Evolutionary conservation across 345 rosid genomes (phyloP).

Genomic region (Citrus inodora): DNA sequence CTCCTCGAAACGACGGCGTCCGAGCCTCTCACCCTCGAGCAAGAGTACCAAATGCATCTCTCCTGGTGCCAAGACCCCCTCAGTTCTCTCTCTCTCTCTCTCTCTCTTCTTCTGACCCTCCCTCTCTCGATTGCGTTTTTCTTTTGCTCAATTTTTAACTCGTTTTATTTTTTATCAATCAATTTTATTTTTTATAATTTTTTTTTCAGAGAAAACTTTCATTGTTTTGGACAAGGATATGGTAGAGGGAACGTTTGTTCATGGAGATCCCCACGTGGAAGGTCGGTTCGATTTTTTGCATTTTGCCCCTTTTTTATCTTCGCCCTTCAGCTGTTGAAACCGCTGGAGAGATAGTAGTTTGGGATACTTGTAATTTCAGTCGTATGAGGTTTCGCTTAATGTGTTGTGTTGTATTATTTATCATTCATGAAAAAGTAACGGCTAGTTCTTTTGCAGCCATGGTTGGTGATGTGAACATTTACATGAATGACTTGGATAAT

Average conservation of each 20-base stretch:
- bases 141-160: neutral
- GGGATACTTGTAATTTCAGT: neutral
- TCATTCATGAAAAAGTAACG: neutral
- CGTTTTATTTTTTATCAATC: conserved; percentile 1
- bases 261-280: conserved; percentile 67
- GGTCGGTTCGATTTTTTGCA: conserved; percentile 32
- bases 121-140: neutral
- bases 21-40: conserved; percentile 77
- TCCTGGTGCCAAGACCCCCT: conserved; percentile 91
- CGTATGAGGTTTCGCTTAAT: neutral
- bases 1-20: conserved; percentile 89
- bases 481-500: conserved; percentile 91
- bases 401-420: neutral
- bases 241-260: conserved; percentile 47
- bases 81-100: conserved; percentile 39
- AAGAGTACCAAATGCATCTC: conserved; percentile 79
- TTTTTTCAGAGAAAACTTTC: conserved; percentile 79
- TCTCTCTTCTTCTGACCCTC: no score
- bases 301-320: neutral
- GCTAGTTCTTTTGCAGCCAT: conserved; percentile 46
- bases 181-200: conserved; percentile 3
- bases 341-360: no score
- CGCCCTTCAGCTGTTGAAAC: neutral
- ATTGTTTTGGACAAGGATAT: conserved; percentile 77
- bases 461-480: conserved; percentile 90